phyloP scores from a whole-genome alignment of 1,284 basidiomycete species.

The Moniliophthora roreri region DNA sequence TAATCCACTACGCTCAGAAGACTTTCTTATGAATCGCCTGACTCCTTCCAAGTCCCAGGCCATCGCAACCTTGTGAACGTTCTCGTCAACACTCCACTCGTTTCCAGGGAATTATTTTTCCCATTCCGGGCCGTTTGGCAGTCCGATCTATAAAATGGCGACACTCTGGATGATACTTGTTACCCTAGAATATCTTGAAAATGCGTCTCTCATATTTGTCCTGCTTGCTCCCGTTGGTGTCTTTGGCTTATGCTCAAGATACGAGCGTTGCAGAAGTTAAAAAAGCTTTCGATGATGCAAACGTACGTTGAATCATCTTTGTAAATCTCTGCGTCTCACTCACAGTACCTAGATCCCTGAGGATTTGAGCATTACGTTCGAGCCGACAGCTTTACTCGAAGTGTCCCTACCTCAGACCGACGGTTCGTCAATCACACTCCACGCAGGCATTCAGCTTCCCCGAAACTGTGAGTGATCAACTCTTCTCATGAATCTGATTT shows the following conservation, averaged over 20 bases:
- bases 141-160: background rate
- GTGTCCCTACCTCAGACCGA: slow-evolving; percentile 33
- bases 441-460: slow-evolving; percentile 40
- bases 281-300: slow-evolving; percentile 28
- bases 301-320: slow-evolving; percentile 22
- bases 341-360: slow-evolving; percentile 28
- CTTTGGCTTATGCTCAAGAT: slow-evolving; percentile 29
- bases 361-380: slow-evolving; percentile 32
- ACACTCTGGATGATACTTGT: background rate
- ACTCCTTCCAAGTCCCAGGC: background rate
- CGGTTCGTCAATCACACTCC: slow-evolving; percentile 31
- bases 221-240: slow-evolving; percentile 9
- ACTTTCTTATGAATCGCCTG: background rate
- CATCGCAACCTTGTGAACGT: background rate
- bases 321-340: background rate
- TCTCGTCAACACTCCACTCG: background rate
- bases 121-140: background rate
- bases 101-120: background rate
- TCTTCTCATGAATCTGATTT: background rate
- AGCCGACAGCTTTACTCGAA: slow-evolving; percentile 35
- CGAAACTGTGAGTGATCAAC: slow-evolving; percentile 31
- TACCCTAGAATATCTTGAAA: background rate
- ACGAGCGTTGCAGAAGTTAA: slow-evolving; percentile 26
- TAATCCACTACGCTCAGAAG: background rate
- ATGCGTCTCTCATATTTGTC: slow-evolving; percentile 7